Evolutionary conservation across 129 eudicot species (phyloP).

Genomic region (Tanacetum coccineum): DNA sequence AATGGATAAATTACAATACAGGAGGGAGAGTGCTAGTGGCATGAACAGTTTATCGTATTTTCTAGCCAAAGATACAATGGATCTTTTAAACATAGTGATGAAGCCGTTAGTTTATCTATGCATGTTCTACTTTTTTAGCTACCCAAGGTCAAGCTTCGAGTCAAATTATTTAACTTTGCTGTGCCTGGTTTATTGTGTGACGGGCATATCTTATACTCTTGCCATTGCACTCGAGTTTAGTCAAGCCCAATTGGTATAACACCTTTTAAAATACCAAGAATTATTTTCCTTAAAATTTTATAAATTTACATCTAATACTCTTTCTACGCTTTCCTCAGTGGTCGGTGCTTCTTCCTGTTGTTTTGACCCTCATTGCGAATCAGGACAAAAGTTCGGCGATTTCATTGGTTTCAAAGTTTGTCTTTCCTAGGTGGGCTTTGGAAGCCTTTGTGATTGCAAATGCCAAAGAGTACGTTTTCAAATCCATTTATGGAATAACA

Average conservation of each 20-base stretch:
- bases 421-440: slow-evolving; percentile 90
- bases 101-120: slow-evolving; percentile 94
- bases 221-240: slow-evolving; percentile 77
- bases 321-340: slow-evolving; percentile 39
- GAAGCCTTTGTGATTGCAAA: slow-evolving; percentile 86
- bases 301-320: not conserved
- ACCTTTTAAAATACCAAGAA: not conserved
- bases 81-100: slow-evolving; percentile 58
- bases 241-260: slow-evolving; percentile 86
- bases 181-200: slow-evolving; percentile 92
- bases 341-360: slow-evolving; percentile 96
- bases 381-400: slow-evolving; percentile 49
- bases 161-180: slow-evolving; percentile 58
- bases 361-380: slow-evolving; percentile 75
- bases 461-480: slow-evolving; percentile 65
- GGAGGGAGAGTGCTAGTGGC: slow-evolving; percentile 79
- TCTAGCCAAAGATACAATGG: slow-evolving; percentile 83
- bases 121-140: slow-evolving; percentile 85
- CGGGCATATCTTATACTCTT: slow-evolving; percentile 82
- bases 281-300: too few species aligned
- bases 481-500: not conserved
- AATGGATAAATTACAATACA: slow-evolving; percentile 70
- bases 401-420: slow-evolving; percentile 42
- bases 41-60: slow-evolving; percentile 89
- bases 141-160: slow-evolving; percentile 77